These are phyloP conservation scores for Zea mays DNA, from an alignment of 176 grass and related monocot genomes.

Conservation along the genomic window DNA sequence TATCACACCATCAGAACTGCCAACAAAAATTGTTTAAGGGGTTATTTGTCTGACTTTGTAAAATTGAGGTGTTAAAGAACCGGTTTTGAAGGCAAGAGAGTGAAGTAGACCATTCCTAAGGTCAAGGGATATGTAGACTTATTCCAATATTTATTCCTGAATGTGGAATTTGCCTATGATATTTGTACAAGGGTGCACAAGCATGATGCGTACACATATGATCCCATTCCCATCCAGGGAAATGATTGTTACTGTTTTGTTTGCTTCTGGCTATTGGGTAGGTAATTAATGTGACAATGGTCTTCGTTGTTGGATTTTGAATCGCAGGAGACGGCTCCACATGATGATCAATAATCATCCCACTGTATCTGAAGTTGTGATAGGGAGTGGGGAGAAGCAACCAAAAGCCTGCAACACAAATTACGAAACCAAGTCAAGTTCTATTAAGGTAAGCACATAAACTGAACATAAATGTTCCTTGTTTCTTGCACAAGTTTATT, in stretches of 20 bases:
- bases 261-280: too few relatives aligned
- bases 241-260: background rate
- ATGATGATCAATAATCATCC: conserved; percentile 69
- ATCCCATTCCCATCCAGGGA: background rate
- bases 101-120: too few relatives aligned
- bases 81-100: too few relatives aligned
- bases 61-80: too few relatives aligned
- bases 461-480: background rate
- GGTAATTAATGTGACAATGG: background rate
- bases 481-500: background rate
- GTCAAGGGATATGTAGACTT: too few relatives aligned
- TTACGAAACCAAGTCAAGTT: conserved; percentile 47
- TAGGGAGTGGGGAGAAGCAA: conserved; percentile 41
- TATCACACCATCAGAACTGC: too few relatives aligned
- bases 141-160: background rate
- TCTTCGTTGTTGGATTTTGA: background rate
- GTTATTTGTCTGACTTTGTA: too few relatives aligned
- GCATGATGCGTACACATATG: background rate
- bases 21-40: too few relatives aligned
- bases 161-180: background rate
- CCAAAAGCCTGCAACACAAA: conserved; percentile 35
- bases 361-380: conserved; percentile 66
- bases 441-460: conserved; percentile 47
- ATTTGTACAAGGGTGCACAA: background rate
- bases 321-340: conserved; percentile 65